phyloP scores from a whole-genome alignment of 768 basidiomycete species.

The Leucocoprinus birnbaumii region DNA sequence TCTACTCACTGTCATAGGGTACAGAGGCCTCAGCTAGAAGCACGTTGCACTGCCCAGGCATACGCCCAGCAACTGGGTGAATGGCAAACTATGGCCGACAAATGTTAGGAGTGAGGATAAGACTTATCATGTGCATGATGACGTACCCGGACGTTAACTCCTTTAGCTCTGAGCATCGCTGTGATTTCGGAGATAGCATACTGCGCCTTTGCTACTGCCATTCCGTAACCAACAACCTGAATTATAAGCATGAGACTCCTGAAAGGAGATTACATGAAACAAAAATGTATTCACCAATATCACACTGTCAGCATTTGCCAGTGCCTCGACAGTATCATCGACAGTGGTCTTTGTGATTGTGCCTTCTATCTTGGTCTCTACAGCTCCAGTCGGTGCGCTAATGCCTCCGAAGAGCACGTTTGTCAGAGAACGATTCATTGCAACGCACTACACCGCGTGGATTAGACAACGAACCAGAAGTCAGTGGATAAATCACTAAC shows the following conservation, averaged over 20 bases:
- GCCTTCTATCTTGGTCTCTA: constrained; percentile 79
- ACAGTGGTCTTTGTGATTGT: constrained; percentile 73
- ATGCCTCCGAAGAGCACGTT: constrained; percentile 93
- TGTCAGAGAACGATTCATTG: constrained; percentile 85
- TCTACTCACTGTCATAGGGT: constrained; percentile 75
- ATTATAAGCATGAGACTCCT: background rate
- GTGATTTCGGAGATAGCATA: constrained; percentile 78
- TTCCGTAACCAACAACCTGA: constrained; percentile 83
- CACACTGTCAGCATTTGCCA: constrained; percentile 79
- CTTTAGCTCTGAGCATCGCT: constrained; percentile 66
- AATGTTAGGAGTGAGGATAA: background rate
- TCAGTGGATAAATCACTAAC: constrained; percentile 33
- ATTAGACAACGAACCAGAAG: background rate
- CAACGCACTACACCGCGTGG: constrained; percentile 61
- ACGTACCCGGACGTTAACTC: constrained; percentile 66
- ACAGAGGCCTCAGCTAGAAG: constrained; percentile 87
- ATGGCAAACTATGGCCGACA: constrained; percentile 60
- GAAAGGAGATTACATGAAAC: background rate
- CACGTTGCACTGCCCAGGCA: constrained; percentile 95
- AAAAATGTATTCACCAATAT: constrained; percentile 64
- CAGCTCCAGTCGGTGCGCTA: constrained; percentile 43
- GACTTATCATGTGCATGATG: background rate
- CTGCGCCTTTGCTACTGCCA: constrained; percentile 92
- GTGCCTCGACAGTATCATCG: constrained; percentile 78
- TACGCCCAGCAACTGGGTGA: constrained; percentile 88